These are phyloP conservation scores for Furculomyces boomerangus DNA, from an alignment of 371 early-diverging fungal genomes.

Conservation along the genomic window DNA sequence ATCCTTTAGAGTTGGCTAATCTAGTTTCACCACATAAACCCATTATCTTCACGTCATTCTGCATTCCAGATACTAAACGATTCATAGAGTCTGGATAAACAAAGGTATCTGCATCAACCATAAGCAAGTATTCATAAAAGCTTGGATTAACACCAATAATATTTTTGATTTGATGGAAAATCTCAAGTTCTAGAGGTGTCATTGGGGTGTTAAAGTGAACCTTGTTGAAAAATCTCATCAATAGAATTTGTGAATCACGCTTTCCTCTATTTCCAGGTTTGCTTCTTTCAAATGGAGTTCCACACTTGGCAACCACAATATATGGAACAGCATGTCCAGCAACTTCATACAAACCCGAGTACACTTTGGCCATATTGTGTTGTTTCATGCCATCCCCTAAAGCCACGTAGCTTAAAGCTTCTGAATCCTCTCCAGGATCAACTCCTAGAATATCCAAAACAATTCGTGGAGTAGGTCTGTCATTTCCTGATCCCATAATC, in stretches of 20 bases:
- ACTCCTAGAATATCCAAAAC: conserved; percentile 88
- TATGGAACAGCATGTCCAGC: conserved; percentile 83
- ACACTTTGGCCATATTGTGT: conserved; percentile 93
- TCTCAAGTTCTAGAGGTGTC: conserved; percentile 83
- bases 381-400: conserved; percentile 81
- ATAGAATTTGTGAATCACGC: conserved; percentile 97
- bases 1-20: conserved; percentile 69
- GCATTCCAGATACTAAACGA: conserved; percentile 72
- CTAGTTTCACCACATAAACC: conserved; percentile 89
- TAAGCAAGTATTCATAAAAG: conserved; percentile 81
- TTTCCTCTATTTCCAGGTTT: conserved; percentile 98
- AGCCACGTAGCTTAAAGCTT: conserved; percentile 81
- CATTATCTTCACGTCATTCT: conserved; percentile 73
- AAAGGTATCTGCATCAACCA: conserved; percentile 93
- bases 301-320: conserved; percentile 88
- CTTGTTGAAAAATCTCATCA: conserved; percentile 96
- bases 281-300: conserved; percentile 54
- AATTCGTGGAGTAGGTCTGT: conserved; percentile 92
- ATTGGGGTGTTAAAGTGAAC: conserved; percentile 85
- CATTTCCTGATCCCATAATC: conserved; percentile 94
- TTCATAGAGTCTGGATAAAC: conserved; percentile 67
- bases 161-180: conserved; percentile 82
- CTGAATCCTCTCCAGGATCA: conserved; percentile 70
- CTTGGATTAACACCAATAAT: conserved; percentile 75
- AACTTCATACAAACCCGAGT: conserved; percentile 88